These are phyloP conservation scores for Rhodamnia rubescens DNA, from an alignment of 345 rosid genomes.

Conservation along the genomic window DNA sequence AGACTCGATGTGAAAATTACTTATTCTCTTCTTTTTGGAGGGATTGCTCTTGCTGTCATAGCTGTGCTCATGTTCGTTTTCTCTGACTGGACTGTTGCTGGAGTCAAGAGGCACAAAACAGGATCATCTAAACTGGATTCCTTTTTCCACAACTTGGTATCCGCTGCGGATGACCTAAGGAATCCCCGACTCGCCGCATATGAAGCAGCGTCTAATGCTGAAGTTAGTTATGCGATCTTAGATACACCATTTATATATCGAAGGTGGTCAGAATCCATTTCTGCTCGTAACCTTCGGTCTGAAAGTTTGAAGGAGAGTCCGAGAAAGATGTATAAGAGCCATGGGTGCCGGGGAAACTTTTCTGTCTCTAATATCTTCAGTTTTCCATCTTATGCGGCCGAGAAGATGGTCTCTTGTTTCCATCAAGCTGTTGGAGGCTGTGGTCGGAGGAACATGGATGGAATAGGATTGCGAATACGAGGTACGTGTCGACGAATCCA, in stretches of 20 bases:
- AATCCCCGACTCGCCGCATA: neutral
- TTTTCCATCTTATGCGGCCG: neutral
- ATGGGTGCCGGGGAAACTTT: accelerated
- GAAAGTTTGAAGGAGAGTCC: accelerated
- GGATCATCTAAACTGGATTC: neutral
- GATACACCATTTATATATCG: neutral
- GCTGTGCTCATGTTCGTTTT: neutral
- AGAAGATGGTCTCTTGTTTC: neutral
- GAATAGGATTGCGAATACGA: neutral
- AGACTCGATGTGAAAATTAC: neutral
- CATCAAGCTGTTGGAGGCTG: neutral
- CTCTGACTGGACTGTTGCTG: neutral
- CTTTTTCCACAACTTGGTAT: accelerated
- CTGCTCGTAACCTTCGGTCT: neutral
- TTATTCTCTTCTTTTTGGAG: neutral
- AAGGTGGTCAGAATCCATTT: neutral
- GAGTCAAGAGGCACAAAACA: neutral
- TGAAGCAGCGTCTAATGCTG: neutral
- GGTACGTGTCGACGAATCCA: neutral
- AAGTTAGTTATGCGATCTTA: neutral
- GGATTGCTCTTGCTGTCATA: neutral
- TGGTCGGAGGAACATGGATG: neutral
- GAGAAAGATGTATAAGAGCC: neutral
- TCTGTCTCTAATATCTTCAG: neutral
- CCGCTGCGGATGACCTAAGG: accelerated